Evolutionary conservation across 2,329 filamentous ascomycete species (phyloP).

Genomic region (Fusarium sp.): DNA sequence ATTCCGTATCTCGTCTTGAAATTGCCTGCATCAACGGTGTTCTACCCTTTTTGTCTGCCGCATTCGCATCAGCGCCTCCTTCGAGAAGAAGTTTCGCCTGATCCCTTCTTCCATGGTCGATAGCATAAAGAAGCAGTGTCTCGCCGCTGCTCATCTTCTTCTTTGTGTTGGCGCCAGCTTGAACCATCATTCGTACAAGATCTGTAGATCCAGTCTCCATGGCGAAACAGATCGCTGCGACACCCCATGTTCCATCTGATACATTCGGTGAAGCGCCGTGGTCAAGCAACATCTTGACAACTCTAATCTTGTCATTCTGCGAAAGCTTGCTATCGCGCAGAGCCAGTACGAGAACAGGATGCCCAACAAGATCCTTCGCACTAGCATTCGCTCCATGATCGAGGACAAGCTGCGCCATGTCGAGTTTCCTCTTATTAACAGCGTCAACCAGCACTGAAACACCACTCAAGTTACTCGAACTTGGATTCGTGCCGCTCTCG

Average conservation of each 20-base stretch:
- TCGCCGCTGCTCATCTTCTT: conserved; percentile 47
- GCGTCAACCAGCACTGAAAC: conserved; percentile 51
- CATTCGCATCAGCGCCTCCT: conserved; percentile 51
- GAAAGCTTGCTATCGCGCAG: conserved; percentile 45
- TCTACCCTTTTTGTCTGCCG: conserved; percentile 46
- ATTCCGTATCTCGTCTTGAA: conserved; percentile 42
- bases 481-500: conserved; percentile 50
- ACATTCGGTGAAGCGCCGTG: conserved; percentile 50
- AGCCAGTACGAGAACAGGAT: conserved; percentile 49
- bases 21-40: conserved; percentile 52
- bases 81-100: conserved; percentile 46
- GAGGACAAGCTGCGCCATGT: conserved; percentile 50
- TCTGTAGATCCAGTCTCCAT: conserved; percentile 44
- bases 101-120: conserved; percentile 43
- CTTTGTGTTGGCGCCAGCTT: conserved; percentile 45
- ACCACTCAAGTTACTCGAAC: conserved; percentile 48
- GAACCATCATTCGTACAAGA: conserved; percentile 46
- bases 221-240: conserved; percentile 42
- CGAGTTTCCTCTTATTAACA: conserved; percentile 49
- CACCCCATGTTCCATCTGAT: conserved; percentile 38
- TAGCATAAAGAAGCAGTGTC: conserved; percentile 49
- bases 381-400: conserved; percentile 51
- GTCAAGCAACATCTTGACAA: conserved; percentile 49
- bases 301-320: conserved; percentile 43
- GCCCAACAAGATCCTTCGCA: conserved; percentile 48